Base-by-base conservation (phyloP, 768 basidiomycete species). In the Russula vinacea region DNA sequence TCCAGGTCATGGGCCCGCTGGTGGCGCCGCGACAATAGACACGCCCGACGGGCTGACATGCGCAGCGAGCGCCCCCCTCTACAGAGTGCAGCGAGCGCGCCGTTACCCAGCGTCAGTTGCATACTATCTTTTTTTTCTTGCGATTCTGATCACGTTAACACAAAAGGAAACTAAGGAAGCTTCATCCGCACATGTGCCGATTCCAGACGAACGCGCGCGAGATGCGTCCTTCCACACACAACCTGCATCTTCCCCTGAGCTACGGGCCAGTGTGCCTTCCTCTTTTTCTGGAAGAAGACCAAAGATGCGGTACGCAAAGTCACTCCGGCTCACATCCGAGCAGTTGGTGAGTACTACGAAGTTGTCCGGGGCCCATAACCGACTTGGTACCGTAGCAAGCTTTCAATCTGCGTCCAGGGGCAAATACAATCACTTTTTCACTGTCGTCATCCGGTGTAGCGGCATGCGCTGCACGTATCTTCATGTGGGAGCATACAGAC, bases 401-500 rank as follows among this genome's bases (percentile, higher is more conserved):
- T 11, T 80, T 98, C 29, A 81, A 90, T 54, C 78, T 98, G 67
- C 90, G 90, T 72, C 79, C 89, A 32, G 96, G 97, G 3, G 80
- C 93, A 1, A 99, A 99, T 71, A 82, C 88, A 2, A 89, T 98
- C 66, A 94, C 94, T 0, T 99, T 98, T 73, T 95, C 94, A 0
- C 83, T 98, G 45, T 91, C 92, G 14, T 83, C 89, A 3, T 86
- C 90, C 1, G 91, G 92, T 5, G 82, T 81, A 1, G 83, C 90
- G 2, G 92, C 89, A 3, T 96, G 94, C 64, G 87, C 94, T 2
- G 92, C 97, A 22, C 83, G 94, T 5, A 91, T 99, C 65, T 99
- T 99, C 69, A 81, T 98, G 26, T 98, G 94, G 95, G 92, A 98
- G 62, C 84, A 87, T n/a, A 87, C 86, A 2, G 94, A 97, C 71